Evolutionary conservation across 306 rosid species (phyloP), one percentile per base, ranked within the genome.

Genomic region (Corylus avellana): DNA sequence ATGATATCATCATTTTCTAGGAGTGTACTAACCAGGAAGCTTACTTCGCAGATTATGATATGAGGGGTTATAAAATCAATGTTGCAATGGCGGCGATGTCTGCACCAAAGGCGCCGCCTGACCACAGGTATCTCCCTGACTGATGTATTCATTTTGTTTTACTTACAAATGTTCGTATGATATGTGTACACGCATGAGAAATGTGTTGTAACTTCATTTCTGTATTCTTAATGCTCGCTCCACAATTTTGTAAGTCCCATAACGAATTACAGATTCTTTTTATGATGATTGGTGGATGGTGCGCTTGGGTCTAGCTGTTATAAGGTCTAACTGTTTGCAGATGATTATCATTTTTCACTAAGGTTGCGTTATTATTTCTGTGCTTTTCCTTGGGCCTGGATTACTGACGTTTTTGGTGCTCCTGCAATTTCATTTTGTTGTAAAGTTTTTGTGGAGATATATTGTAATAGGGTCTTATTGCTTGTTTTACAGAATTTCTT

Each of bases 61-160:
- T 96, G 73, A 96, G 99, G 86, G 99, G 99, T 51, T 83, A 62
- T 86, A 87, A 85, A 80, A 96, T 96, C 80, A 90, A 77, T 86
- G 98, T 96, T 84, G 77, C 93, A 0, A 96, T 96, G 99, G 99
- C 99, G 51, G 97, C 90, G 86, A 93, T 87, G 88, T 90, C 98
- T 64, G 98, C 99, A 29, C 99, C 99, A 51, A 90, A 86, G 89
- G 89, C 93, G 77, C 92, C 91, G 8, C 82, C 96, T 74, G 90
- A 83, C 81, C 91, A 93, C 9, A 96, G 98, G 99, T 95, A 95
- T 80, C 16, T 42, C 37, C 68, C 77, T 69, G 79, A 5, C 73
- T 4, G 35, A 54, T 75, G 39, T 75, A 54, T 25, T 71, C 16
- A 39, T 70, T 42, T 5, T 12, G 70, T 73, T 50, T 71, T 58